Percentiles rank a stretch among this genome's conserved stretches.
phyloP scores from a whole-genome alignment of 192 early-diverging fungal genomes.

The Backusella psychrophila region DNA sequence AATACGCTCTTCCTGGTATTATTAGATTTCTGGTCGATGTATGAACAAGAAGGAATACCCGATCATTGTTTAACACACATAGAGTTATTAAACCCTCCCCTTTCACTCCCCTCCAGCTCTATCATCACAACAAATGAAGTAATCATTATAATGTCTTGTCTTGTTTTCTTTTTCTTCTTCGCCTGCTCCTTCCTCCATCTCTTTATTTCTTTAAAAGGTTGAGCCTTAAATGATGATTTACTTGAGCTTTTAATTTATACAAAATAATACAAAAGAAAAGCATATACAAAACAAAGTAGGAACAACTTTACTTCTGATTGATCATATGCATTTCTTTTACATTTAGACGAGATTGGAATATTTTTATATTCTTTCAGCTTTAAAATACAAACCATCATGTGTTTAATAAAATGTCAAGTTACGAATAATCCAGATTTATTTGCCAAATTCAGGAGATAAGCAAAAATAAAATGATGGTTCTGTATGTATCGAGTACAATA shows the following conservation, averaged over 20 bases:
- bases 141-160: neutral
- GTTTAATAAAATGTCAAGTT: constrained; percentile 5
- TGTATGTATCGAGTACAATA: neutral
- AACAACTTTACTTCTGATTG: neutral
- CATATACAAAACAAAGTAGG: neutral
- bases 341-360: neutral
- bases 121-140: neutral
- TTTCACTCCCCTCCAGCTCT: neutral
- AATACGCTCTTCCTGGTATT: neutral
- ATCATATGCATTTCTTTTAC: constrained; percentile 2
- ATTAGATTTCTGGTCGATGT: neutral
- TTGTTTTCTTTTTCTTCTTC: neutral
- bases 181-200: neutral
- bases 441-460: neutral
- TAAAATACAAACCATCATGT: constrained; percentile 6
- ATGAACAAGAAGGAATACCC: neutral
- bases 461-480: neutral
- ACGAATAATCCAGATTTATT: neutral
- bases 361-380: constrained; percentile 5
- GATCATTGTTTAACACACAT: constrained; percentile 6
- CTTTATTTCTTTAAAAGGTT: neutral
- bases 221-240: neutral
- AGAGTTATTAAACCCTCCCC: constrained; percentile 1
- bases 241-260: neutral
- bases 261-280: neutral